A percentile compares a stretch with the other conserved stretches of the same genome.
Evolutionary conservation across 2,329 filamentous ascomycete species (phyloP).

Genomic region (Arthroderma uncinatum): DNA sequence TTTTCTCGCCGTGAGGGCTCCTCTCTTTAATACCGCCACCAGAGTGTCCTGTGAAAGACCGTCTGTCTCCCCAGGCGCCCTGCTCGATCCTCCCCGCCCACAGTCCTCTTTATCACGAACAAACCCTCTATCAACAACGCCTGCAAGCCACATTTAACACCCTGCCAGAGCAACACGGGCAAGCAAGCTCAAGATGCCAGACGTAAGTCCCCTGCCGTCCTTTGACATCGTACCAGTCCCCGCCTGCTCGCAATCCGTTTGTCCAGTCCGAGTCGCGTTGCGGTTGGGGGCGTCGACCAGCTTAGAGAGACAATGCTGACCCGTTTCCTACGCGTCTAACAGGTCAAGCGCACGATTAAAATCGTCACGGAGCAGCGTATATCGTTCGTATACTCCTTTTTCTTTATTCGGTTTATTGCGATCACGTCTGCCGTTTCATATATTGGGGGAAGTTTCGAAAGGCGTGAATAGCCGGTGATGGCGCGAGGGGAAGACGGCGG

Average conservation of each 20-base stretch:
- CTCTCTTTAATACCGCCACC: neutral
- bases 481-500: neutral
- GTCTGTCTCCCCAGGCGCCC: neutral
- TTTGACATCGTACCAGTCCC: neutral
- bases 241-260: neutral
- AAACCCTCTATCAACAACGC: neutral
- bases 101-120: neutral
- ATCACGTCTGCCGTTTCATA: neutral
- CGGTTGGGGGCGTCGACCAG: neutral
- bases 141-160: neutral
- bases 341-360: conserved; percentile 79
- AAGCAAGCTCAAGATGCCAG: conserved; percentile 31
- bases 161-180: neutral
- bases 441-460: neutral
- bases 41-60: neutral
- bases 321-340: conserved; percentile 2
- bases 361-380: conserved; percentile 84
- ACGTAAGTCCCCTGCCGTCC: conserved; percentile 26
- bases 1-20: neutral
- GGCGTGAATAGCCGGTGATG: neutral
- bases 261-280: neutral
- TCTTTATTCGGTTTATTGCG: neutral
- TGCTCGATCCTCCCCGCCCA: neutral
- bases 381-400: conserved; percentile 51
- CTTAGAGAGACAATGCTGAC: conserved; percentile 3